Base-by-base conservation (phyloP, 2,329 filamentous ascomycete genomes). In the Coleophoma crateriformis region DNA sequence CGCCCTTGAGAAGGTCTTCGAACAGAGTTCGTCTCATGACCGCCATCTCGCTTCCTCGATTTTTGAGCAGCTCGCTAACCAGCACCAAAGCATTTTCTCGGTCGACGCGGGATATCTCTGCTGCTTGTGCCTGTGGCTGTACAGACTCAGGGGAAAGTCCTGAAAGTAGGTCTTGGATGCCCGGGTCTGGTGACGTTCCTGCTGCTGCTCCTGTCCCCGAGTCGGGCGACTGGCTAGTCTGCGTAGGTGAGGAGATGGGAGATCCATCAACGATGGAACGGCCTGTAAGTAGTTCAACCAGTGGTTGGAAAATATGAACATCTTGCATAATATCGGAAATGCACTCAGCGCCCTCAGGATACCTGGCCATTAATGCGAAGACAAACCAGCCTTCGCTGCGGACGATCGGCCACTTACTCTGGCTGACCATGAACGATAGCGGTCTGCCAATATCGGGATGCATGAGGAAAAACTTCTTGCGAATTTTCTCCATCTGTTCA, bases 311-410 rank as follows among this genome's bases (percentile, higher is more conserved):
- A 1, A 74, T 68, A n/a, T 68, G 70, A 0, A 68, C 59, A 0
- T 71, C 64, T 10, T 69, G 61, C 41, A 82, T 62, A 1, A 74
- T 63, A 12, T 67, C 64, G 8, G 70, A 57, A 15, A 79, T 71
- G 11, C 76, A 64, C 2, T 62, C 58, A 2, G 76, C 74, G 7
- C 79, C 79, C 34, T 77, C 73, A 1, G 60, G 49, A 2, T 74
- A 73, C 27, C 79, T 72, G 38, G 74, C 73, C 72, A 84, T 78
- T 33, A 85, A 71, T 2, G 82, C 82, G 46, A 83, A 71, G 6
- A 82, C 74, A 54, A 85, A 84, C 74, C 81, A 79, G 3, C 76
- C 72, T 59, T 85, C 82, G 37, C 79, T 81, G 15, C 78, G 72
- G 2, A 85, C 68, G 2, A 76, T 70, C 0, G 79, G 77, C 71